Conservation (phyloP, 345 rosid genomes). For the Acer campestre region DNA sequence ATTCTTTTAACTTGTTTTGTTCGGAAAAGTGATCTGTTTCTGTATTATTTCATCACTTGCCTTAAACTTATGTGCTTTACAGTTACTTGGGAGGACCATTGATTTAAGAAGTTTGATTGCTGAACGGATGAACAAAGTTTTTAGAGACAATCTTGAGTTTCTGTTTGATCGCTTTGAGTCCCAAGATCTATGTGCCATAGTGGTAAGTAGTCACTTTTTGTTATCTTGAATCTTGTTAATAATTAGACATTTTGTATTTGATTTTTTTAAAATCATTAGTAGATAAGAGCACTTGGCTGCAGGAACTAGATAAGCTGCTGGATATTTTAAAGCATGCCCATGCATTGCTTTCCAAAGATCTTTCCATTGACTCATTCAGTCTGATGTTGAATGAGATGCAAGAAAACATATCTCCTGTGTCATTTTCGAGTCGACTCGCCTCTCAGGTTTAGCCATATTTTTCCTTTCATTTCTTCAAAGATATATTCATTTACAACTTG, state of each 20-base stretch:
- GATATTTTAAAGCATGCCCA: constrained; percentile 80
- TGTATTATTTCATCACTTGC: constrained; percentile 10
- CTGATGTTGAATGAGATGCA: constrained; percentile 95
- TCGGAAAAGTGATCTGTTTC: constrained; percentile 4
- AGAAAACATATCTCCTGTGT: constrained; percentile 92
- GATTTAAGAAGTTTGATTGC: constrained; percentile 87
- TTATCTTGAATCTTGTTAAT: constrained; percentile 13
- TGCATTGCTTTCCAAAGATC: constrained; percentile 77
- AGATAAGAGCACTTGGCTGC: constrained; percentile 32
- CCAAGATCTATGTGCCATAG: constrained; percentile 91
- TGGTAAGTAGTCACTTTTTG: constrained; percentile 46
- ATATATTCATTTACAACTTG: not conserved
- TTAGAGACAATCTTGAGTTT: constrained; percentile 97
- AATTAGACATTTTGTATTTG: not conserved
- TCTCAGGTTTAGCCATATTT: constrained; percentile 69
- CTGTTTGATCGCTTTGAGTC: constrained; percentile 96
- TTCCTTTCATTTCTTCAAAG: constrained; percentile 6
- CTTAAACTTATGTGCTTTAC: constrained; percentile 28
- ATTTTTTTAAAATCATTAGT: constrained; percentile 7
- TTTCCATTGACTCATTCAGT: constrained; percentile 76
- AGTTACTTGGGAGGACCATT: constrained; percentile 96
- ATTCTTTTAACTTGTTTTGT: not conserved
- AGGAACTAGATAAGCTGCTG: constrained; percentile 90
- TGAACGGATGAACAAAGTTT: constrained; percentile 86
- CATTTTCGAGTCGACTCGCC: constrained; percentile 94